Evolutionary conservation across 2,329 filamentous ascomycete species (phyloP), one percentile per base, ranked within the genome.

Genomic region (Sclerotinia subarctica): DNA sequence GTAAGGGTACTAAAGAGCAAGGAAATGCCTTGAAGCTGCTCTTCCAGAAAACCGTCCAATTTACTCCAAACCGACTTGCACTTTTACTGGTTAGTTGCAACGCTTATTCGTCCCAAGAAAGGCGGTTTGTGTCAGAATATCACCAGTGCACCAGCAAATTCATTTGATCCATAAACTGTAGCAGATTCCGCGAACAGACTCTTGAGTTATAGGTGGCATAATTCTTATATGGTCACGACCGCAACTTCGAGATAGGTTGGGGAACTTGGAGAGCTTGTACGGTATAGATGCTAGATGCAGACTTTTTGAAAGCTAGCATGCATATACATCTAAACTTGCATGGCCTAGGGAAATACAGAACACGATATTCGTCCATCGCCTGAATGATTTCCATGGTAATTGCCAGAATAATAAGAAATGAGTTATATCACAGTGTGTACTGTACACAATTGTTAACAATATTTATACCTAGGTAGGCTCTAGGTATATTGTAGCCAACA

Each of bases 41-140:
- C 56, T 69, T 70, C 70, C 70, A 73, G 69, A 72, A 72, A 68
- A 68, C 66, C 70, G 65, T 72, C 67, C 67, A 72, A 72, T 73
- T 69, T 73, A 74, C 70, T 67, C 70, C 68, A 72, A 72, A 73
- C 71, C 46, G 59, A 68, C 59, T 62, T 62, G 59, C 59, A 21
- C 38, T 51, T 38, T 62, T 26, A 58, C 32, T 63, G 46, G 26
- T 63, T 51, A 63, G 49, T 64, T 54, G 51, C 62, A 44, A 64
- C 70, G 72, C 70, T 66, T 73, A 64, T 71, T 73, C 71, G 57
- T 71, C 69, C 68, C 70, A 71, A 73, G 64, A 69, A 54, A 66
- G 67, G 26, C n/a, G 47, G 35, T 24, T 46, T 53, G 57, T 60
- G 56, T 60, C 64, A 60, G 53, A 62, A 47, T 63, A 63, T 63